Percentiles rank a stretch among this genome's conserved stretches.
Evolutionary conservation across 805 yeast species (phyloP).

Genomic region (Ogataea methylovora): DNA sequence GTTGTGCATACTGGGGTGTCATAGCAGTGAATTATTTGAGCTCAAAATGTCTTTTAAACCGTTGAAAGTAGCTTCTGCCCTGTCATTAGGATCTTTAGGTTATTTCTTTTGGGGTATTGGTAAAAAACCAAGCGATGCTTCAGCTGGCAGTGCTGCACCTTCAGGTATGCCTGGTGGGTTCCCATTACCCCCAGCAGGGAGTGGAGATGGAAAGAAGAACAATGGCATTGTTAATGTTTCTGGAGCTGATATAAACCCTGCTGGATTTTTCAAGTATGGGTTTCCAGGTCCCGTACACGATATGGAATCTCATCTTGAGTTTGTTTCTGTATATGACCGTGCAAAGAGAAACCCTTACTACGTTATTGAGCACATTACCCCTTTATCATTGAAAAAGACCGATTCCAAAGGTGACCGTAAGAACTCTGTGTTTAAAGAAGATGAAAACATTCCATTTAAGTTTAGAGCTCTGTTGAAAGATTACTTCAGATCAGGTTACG

Average conservation of each 20-base stretch:
- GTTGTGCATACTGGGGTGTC: too few species aligned
- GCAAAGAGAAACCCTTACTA: conserved; percentile 79
- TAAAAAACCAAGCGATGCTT: conserved; percentile 8
- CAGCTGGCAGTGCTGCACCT: conserved; percentile 10
- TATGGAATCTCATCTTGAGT: conserved; percentile 63
- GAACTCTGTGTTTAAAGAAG: conserved; percentile 80
- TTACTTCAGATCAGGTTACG: conserved; percentile 92
- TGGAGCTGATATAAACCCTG: conserved; percentile 51
- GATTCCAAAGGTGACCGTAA: conserved; percentile 61
- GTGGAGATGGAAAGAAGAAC: conserved; percentile 4
- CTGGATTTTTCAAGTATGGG: conserved; percentile 82
- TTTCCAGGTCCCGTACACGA: conserved; percentile 95
- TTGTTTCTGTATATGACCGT: conserved; percentile 80
- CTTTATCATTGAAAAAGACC: conserved; percentile 48
- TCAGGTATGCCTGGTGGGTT: conserved; percentile 4
- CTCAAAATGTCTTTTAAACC: conserved; percentile 8
- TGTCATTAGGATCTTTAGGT: conserved; percentile 18
- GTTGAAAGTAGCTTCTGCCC: conserved; percentile 8
- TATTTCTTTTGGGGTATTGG: conserved; percentile 21
- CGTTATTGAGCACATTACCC: conserved; percentile 80
- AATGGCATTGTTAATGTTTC: conserved; percentile 5
- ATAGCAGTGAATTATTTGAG: too few species aligned
- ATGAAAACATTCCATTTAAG: conserved; percentile 65
- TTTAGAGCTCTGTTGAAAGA: conserved; percentile 77
- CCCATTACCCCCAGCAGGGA: conserved; percentile 1